Percentiles rank a stretch among this genome's conserved stretches.
These are phyloP conservation scores for Sclerotinia subarctica DNA, from an alignment of 2,329 filamentous ascomycete genomes.

Conservation along the genomic window DNA sequence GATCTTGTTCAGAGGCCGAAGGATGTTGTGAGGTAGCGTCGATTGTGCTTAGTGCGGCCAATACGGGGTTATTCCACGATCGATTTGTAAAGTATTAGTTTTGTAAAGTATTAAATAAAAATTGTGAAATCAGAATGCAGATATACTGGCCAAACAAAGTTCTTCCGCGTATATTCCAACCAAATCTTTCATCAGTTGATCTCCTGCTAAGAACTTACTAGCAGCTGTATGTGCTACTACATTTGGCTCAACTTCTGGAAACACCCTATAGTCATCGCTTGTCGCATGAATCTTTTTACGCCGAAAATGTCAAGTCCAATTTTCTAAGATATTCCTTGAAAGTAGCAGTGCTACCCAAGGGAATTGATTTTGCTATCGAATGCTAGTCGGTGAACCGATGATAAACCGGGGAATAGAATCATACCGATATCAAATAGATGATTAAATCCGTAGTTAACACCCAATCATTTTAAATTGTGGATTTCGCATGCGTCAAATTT, in stretches of 20 bases:
- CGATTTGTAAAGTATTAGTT: neutral
- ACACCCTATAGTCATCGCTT: conserved; percentile 57
- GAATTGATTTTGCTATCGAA: conserved; percentile 49
- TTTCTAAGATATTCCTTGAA: conserved; percentile 47
- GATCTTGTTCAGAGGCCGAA: conserved; percentile 47
- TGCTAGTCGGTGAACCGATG: conserved; percentile 20
- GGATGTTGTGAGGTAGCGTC: conserved; percentile 46
- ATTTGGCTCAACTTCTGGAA: conserved; percentile 50
- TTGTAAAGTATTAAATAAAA: too few relatives aligned
- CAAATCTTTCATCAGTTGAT: conserved; percentile 51
- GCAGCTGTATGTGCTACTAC: conserved; percentile 54
- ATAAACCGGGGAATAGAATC: neutral
- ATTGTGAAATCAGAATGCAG: neutral
- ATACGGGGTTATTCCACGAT: conserved; percentile 30
- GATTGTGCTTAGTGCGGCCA: conserved; percentile 48
- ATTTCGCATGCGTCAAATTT: neutral
- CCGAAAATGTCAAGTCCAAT: conserved; percentile 49
- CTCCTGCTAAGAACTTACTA: conserved; percentile 50
- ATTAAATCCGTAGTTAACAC: neutral
- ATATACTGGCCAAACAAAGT: conserved; percentile 43
- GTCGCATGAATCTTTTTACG: conserved; percentile 50
- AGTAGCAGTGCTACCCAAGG: conserved; percentile 45
- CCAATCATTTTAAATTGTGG: too few relatives aligned
- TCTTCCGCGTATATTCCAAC: conserved; percentile 55
- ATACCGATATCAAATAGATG: conserved; percentile 42